Percentiles rank a stretch among this genome's conserved stretches.
These are phyloP conservation scores for Isoetes engelmannii DNA, from an alignment of 83 land plant genomes.

Conservation along the genomic window DNA sequence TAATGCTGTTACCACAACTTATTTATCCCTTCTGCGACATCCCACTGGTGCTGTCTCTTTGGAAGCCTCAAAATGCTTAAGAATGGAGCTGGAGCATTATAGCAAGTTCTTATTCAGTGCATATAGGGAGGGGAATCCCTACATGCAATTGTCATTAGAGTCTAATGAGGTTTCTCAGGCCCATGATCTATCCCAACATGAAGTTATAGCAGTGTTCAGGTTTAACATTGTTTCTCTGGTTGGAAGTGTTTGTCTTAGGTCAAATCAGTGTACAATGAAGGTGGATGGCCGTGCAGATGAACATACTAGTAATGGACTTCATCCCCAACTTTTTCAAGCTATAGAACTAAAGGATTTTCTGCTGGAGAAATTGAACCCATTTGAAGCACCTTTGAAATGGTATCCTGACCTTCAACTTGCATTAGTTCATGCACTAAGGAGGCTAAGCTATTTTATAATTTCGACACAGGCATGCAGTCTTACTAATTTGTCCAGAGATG, in stretches of 20 bases:
- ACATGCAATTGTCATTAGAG: background rate
- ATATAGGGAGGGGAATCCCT: background rate
- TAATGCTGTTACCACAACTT: conserved; percentile 20
- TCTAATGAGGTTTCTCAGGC: background rate
- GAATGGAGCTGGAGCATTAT: conserved; percentile 18
- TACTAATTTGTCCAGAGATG: too few species aligned
- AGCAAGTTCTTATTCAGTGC: background rate
- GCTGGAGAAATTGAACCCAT: conserved; percentile 58
- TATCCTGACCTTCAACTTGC: conserved; percentile 55
- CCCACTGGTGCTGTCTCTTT: conserved; percentile 14
- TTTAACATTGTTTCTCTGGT: conserved; percentile 61
- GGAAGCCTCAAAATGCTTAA: conserved; percentile 20
- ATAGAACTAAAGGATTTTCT: conserved; percentile 41
- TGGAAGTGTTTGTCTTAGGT: conserved; percentile 28
- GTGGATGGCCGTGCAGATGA: conserved; percentile 2
- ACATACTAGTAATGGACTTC: conserved; percentile 1
- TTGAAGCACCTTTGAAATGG: conserved; percentile 47
- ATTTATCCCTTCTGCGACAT: conserved; percentile 28
- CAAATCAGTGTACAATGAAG: conserved; percentile 12
- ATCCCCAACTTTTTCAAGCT: conserved; percentile 22
- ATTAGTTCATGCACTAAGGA: conserved; percentile 47
- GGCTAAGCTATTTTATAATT: conserved; percentile 25
- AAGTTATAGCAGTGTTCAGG: conserved; percentile 54
- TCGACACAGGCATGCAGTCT: too few species aligned
- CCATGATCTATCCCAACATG: conserved; percentile 32